A percentile compares a stretch with the other conserved stretches of the same genome.
Conservation (phyloP, 2,329 filamentous ascomycete genomes). For the Pseudogymnoascus sp. region DNA sequence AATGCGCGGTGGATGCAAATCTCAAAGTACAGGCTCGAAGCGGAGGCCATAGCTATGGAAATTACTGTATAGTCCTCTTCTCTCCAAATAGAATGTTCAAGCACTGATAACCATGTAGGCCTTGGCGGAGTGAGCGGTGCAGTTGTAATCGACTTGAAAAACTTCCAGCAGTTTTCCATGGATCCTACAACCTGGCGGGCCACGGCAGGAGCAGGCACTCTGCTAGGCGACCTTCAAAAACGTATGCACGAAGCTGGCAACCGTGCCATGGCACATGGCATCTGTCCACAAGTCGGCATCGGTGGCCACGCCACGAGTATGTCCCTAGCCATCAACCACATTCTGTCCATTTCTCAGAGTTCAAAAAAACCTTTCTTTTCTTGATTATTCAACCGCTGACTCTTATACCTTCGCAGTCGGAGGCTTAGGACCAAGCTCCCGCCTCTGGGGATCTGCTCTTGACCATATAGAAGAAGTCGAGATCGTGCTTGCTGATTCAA, state of each 20-base stretch:
- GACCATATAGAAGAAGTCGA: constrained; percentile 41
- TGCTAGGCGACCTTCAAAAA: constrained; percentile 43
- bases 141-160: constrained; percentile 46
- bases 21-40: constrained; percentile 42
- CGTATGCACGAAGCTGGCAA: constrained; percentile 42
- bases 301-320: constrained; percentile 47
- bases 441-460: constrained; percentile 42
- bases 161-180: constrained; percentile 46
- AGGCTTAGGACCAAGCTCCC: constrained; percentile 34
- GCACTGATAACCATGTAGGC: constrained; percentile 22
- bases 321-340: constrained; percentile 31
- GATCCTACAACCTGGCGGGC: constrained; percentile 44
- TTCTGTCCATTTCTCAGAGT: constrained; percentile 27
- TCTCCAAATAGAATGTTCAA: background rate
- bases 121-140: constrained; percentile 43
- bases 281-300: constrained; percentile 50
- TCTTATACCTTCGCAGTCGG: constrained; percentile 28
- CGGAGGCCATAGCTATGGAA: constrained; percentile 47
- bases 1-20: constrained; percentile 34
- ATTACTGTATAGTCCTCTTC: constrained; percentile 27
- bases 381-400: constrained; percentile 16
- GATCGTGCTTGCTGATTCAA: constrained; percentile 34
- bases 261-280: constrained; percentile 51
- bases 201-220: constrained; percentile 45
- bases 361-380: background rate